Conservation (phyloP, 2,329 filamentous ascomycete genomes). For the Chaetomiaceae sp. region DNA sequence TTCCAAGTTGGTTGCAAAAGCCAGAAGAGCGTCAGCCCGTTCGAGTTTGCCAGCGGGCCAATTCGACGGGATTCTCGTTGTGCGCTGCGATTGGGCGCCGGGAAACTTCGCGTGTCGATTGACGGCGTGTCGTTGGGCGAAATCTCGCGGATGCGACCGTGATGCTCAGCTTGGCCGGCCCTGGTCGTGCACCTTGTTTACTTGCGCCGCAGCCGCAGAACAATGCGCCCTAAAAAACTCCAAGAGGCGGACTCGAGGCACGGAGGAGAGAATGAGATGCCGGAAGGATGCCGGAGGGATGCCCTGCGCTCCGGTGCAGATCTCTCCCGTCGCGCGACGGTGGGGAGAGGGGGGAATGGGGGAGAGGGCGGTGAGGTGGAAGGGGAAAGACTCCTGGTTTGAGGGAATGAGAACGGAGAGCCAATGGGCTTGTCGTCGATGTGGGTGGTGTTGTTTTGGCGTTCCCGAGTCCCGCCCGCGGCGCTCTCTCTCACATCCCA, state of each 20-base stretch:
- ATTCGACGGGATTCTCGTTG: conserved; percentile 44
- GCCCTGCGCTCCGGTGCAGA: conserved; percentile 12
- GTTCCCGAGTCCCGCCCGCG: background rate
- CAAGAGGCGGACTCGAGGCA: conserved; percentile 13
- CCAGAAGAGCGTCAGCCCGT: conserved; percentile 6
- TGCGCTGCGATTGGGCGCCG: conserved; percentile 36
- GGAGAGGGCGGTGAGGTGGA: conserved; percentile 16
- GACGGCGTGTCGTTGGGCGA: conserved; percentile 5
- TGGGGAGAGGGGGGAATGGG: conserved; percentile 5
- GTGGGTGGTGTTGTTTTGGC: conserved; percentile 5
- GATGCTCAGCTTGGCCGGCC: too few species aligned
- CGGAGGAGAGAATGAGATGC: conserved; percentile 7
- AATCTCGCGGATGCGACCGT: background rate
- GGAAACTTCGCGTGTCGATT: conserved; percentile 7
- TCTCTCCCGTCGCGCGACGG: conserved; percentile 11
- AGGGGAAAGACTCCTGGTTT: background rate
- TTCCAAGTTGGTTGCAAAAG: background rate
- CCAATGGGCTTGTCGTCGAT: conserved; percentile 15
- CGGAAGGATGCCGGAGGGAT: background rate
- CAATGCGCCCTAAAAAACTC: conserved; percentile 19
- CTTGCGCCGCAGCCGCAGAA: conserved; percentile 24
- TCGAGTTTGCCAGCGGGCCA: conserved; percentile 25
- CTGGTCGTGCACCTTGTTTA: conserved; percentile 21
- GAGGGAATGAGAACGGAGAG: conserved; percentile 10
- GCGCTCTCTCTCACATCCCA: background rate